Percentiles rank a stretch among this genome's conserved stretches.
Conservation (phyloP, 2,329 filamentous ascomycete genomes). For the Incumbomyces lentus region DNA sequence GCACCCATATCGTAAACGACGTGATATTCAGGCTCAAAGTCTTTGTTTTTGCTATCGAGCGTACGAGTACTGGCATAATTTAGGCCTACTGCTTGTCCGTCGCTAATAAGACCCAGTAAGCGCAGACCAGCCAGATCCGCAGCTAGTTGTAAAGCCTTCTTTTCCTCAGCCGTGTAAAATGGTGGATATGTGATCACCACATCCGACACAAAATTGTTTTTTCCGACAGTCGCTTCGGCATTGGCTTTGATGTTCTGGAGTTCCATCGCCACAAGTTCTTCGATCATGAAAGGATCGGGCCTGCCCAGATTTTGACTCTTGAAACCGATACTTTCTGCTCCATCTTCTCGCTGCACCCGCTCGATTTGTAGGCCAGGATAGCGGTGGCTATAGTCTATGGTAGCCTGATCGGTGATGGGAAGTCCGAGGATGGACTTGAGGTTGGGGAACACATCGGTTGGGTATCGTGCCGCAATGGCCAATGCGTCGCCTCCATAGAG, state of each 20-base stretch:
- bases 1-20: slow-evolving; percentile 97
- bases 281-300: slow-evolving; percentile 57
- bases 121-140: slow-evolving; percentile 81
- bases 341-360: slow-evolving; percentile 35
- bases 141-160: slow-evolving; percentile 71
- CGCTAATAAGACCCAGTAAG: slow-evolving; percentile 73
- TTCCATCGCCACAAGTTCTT: slow-evolving; percentile 94
- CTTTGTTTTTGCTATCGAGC: slow-evolving; percentile 74
- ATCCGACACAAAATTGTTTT: slow-evolving; percentile 63
- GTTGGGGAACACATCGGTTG: slow-evolving; percentile 88
- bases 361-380: slow-evolving; percentile 70
- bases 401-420: slow-evolving; percentile 45
- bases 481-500: slow-evolving; percentile 87
- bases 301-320: slow-evolving; percentile 62
- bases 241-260: slow-evolving; percentile 84
- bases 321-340: slow-evolving; percentile 65
- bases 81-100: slow-evolving; percentile 82
- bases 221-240: slow-evolving; percentile 71
- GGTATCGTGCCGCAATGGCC: slow-evolving; percentile 75
- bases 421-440: slow-evolving; percentile 84
- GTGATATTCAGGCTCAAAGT: slow-evolving; percentile 80
- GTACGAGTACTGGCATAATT: slow-evolving; percentile 90
- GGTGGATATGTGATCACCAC: slow-evolving; percentile 80
- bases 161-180: slow-evolving; percentile 86
- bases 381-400: slow-evolving; percentile 60